These are phyloP conservation scores for Triticum timopheevii DNA, from an alignment of 176 grass and related monocot species.

Conservation along the genomic window DNA sequence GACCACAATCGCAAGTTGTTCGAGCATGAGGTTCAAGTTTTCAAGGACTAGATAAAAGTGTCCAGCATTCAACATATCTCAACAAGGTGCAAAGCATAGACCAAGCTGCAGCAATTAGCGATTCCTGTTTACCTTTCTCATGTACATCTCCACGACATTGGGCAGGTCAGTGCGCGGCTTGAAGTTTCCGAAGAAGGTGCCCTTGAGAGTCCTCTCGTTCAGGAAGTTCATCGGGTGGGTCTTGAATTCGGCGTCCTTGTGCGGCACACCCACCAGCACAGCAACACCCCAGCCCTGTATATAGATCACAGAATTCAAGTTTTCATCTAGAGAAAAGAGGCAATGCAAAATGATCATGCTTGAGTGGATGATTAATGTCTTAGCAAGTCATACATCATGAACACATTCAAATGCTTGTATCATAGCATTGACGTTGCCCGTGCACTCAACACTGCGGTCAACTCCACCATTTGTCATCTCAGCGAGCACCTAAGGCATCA, in stretches of 20 bases:
- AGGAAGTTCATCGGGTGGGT: slow-evolving; percentile 80
- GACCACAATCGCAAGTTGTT: background rate
- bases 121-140: slow-evolving; percentile 42
- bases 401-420: slow-evolving; percentile 89
- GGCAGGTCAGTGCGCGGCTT: slow-evolving; percentile 80
- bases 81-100: too few relatives aligned
- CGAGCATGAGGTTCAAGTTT: background rate
- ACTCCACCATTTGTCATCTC: slow-evolving; percentile 89
- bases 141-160: slow-evolving; percentile 73
- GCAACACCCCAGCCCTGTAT: slow-evolving; percentile 86
- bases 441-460: slow-evolving; percentile 84
- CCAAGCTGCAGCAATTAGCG: too few relatives aligned
- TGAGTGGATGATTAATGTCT: background rate
- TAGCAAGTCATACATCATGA: slow-evolving; percentile 57
- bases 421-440: slow-evolving; percentile 78
- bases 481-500: slow-evolving; percentile 62
- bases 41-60: too few relatives aligned
- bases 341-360: background rate
- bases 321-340: background rate
- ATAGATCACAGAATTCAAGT: background rate
- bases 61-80: too few relatives aligned
- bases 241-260: slow-evolving; percentile 85
- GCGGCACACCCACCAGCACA: slow-evolving; percentile 78
- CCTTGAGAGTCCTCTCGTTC: slow-evolving; percentile 88
- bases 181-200: slow-evolving; percentile 94